Evolutionary conservation across 2,329 filamentous ascomycete genomes (phyloP).

Genomic region (Ophiostoma sp.): DNA sequence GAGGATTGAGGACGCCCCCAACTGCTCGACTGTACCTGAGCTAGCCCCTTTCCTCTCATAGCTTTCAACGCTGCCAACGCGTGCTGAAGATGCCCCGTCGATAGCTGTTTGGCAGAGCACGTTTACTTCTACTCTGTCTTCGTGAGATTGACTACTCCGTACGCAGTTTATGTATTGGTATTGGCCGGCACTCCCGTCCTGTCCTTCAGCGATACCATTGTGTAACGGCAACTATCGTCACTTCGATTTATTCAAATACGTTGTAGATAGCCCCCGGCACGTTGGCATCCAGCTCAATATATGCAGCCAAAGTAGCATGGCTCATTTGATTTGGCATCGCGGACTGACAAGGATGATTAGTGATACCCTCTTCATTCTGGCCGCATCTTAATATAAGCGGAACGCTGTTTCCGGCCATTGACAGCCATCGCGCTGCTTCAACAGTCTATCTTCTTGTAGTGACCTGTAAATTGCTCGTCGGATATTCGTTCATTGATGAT

Average conservation of each 20-base stretch:
- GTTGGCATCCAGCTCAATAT: background rate
- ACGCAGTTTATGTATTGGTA: background rate
- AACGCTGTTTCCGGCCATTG: background rate
- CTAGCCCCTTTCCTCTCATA: conserved; percentile 5
- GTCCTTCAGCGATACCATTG: background rate
- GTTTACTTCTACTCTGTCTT: too few species aligned
- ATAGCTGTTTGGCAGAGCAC: too few species aligned
- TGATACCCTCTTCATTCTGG: background rate
- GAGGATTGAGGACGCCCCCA: background rate
- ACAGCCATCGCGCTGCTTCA: too few species aligned
- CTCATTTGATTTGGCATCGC: background rate
- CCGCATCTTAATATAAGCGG: background rate
- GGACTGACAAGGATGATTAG: too few species aligned
- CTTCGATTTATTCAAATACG: too few species aligned
- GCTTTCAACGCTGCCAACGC: background rate
- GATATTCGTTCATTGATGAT: background rate
- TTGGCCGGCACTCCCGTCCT: background rate
- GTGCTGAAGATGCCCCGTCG: background rate
- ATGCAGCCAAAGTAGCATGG: background rate
- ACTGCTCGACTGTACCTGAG: background rate
- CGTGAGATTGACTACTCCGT: background rate
- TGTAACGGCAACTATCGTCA: background rate
- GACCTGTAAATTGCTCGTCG: too few species aligned
- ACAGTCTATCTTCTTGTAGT: too few species aligned
- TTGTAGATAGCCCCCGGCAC: too few species aligned